A percentile compares a stretch with the other conserved stretches of the same genome.
Evolutionary conservation across 1,284 basidiomycete genomes (phyloP).

Genomic region (Grifola frondosa): DNA sequence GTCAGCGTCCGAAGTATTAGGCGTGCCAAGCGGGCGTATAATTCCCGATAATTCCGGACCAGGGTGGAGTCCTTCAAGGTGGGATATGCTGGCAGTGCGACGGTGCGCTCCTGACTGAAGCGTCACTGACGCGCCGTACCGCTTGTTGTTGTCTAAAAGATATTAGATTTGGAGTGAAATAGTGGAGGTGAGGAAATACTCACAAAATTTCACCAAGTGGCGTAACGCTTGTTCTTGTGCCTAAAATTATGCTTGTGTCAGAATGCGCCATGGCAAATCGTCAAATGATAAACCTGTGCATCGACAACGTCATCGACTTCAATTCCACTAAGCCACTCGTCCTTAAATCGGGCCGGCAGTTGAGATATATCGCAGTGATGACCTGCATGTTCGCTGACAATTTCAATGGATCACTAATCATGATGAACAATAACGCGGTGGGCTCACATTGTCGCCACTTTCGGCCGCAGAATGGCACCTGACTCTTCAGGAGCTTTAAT

Average conservation of each 20-base stretch:
- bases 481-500: conserved; percentile 98
- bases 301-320: conserved; percentile 91
- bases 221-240: conserved; percentile 97
- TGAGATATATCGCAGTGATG: conserved; percentile 97
- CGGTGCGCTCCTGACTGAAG: conserved; percentile 63
- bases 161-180: too few species aligned
- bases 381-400: conserved; percentile 95
- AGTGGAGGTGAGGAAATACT: conserved; percentile 28
- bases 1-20: conserved; percentile 73
- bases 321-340: conserved; percentile 95
- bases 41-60: conserved; percentile 73
- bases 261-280: not conserved
- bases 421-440: not conserved
- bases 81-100: conserved; percentile 76
- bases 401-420: conserved; percentile 2
- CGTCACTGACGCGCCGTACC: conserved; percentile 70
- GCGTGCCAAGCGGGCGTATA: conserved; percentile 73
- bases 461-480: conserved; percentile 96
- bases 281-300: conserved; percentile 56
- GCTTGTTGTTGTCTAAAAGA: conserved; percentile 70
- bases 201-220: conserved; percentile 93
- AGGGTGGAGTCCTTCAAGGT: conserved; percentile 73
- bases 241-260: conserved; percentile 40
- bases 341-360: conserved; percentile 94
- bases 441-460: conserved; percentile 95